These are phyloP conservation scores for Quercus phellos DNA, from an alignment of 331 rosid genomes.

Conservation along the genomic window DNA sequence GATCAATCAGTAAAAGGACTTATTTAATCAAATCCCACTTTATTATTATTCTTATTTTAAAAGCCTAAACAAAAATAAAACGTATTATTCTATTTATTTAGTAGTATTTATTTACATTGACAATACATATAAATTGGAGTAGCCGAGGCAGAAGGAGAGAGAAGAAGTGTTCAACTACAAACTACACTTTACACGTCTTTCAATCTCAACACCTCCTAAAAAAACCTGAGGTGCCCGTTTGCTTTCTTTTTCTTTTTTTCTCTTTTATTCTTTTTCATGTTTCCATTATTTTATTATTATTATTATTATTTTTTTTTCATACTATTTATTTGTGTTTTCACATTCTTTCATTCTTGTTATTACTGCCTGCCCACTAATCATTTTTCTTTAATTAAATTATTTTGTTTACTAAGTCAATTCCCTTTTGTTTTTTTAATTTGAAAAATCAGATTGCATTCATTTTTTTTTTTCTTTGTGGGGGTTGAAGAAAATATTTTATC, in stretches of 20 bases:
- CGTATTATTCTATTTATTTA: too few relatives aligned
- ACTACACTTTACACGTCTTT: conserved; percentile 15
- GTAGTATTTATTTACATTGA: too few relatives aligned
- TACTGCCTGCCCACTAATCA: conserved; percentile 17
- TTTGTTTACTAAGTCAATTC: conserved; percentile 48
- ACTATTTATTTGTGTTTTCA: background rate
- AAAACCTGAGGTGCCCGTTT: conserved; percentile 10
- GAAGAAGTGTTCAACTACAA: conserved; percentile 4
- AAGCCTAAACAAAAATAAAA: too few relatives aligned
- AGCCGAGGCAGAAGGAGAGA: background rate
- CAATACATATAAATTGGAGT: too few relatives aligned
- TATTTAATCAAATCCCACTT: too few relatives aligned
- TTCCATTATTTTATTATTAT: background rate
- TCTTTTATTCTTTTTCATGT: background rate
- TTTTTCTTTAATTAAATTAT: conserved; percentile 21
- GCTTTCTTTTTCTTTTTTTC: background rate
- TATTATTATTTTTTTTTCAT: conserved; percentile 14
- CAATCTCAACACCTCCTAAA: conserved; percentile 19
- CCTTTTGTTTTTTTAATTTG: conserved; percentile 6
- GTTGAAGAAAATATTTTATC: conserved; percentile 6
- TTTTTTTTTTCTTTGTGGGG: conserved; percentile 14
- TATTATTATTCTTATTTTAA: too few relatives aligned
- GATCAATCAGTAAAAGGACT: too few relatives aligned
- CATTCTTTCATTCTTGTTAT: conserved; percentile 26
- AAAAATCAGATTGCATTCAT: background rate